A percentile compares a stretch with the other conserved stretches of the same genome.
Evolutionary conservation across 2,329 filamentous ascomycete species (phyloP).

Genomic region (Fusarium redolens): DNA sequence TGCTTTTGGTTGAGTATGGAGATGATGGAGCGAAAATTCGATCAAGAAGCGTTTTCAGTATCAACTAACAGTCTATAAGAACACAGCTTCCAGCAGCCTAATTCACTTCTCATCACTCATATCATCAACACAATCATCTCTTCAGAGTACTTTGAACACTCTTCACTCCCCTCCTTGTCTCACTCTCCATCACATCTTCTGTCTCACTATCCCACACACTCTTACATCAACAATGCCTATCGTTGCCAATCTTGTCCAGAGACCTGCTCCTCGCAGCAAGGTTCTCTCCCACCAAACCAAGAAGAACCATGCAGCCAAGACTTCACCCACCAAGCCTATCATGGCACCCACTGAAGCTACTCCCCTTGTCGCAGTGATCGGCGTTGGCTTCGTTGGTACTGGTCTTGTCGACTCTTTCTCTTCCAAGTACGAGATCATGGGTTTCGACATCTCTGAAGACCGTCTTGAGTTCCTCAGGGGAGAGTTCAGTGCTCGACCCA

Average conservation of each 20-base stretch:
- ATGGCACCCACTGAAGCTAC: conserved; percentile 1
- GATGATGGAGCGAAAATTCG: background rate
- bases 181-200: background rate
- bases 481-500: conserved; percentile 36
- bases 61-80: conserved; percentile 14
- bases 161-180: background rate
- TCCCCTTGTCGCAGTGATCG: conserved; percentile 60
- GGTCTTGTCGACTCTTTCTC: conserved; percentile 60
- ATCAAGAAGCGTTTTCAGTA: background rate
- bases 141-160: background rate
- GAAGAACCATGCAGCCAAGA: background rate
- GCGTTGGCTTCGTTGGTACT: conserved; percentile 63
- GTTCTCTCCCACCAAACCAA: background rate
- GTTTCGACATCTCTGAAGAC: conserved; percentile 57
- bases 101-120: conserved; percentile 14
- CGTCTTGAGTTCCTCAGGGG: conserved; percentile 51
- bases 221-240: conserved; percentile 14
- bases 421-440: conserved; percentile 53
- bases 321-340: background rate
- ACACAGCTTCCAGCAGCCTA: background rate
- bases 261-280: conserved; percentile 8
- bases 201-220: background rate
- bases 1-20: background rate
- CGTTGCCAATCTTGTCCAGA: background rate
- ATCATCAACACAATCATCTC: background rate